Evolutionary conservation across 805 yeast genomes (phyloP), one percentile per base, ranked within the genome.

Genomic region (Suhomyces prunicola): DNA sequence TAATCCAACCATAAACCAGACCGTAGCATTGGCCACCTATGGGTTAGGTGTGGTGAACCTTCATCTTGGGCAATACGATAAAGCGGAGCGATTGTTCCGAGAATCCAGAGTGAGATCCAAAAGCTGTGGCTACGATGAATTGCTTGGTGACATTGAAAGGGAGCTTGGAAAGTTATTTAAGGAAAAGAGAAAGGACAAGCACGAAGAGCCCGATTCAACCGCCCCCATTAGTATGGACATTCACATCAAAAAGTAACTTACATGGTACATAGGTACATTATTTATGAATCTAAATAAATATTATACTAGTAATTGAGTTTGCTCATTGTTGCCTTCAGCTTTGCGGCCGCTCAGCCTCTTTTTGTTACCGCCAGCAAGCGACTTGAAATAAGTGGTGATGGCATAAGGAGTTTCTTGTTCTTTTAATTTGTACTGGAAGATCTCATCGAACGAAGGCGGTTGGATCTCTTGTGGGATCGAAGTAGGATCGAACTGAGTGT

Each of bases 41-140:
- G 96, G 97, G 0, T 74, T 89, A 41, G 98, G 97, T 1, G 96
- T 91, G 5, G 78, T 90, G 9, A 78, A 81, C 44, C 69, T 86
- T n/a, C 89, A 88, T 60, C 63, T 74, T 46, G 81, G 85, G 0
- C 71, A 84, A 9, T 74, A 80, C 52, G 78, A 74, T 2, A 70
- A 77, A 51, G 91, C 96, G 0, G 83, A 81, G 57, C 74, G 83
- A 42, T 71, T 81, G 26, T 72, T 92, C 46, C 73, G 85, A 6
- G 91, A 88, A 64, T 84, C 96, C 0, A 78, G 89, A 33, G 76
- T 83, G 24, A 74, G 90, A 54, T 91, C 96, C 0, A 78, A 79
- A 59, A 86, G 85, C 13, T 77, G 86, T 53, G 86, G 86, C 10
- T 82, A 87, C 61, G 74, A 74, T 17, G 88, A 85, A 39, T 72